Percentiles rank a stretch among this genome's conserved stretches.
Conservation (phyloP, 78 protist genomes). For the Anaeramoeba ignava region DNA sequence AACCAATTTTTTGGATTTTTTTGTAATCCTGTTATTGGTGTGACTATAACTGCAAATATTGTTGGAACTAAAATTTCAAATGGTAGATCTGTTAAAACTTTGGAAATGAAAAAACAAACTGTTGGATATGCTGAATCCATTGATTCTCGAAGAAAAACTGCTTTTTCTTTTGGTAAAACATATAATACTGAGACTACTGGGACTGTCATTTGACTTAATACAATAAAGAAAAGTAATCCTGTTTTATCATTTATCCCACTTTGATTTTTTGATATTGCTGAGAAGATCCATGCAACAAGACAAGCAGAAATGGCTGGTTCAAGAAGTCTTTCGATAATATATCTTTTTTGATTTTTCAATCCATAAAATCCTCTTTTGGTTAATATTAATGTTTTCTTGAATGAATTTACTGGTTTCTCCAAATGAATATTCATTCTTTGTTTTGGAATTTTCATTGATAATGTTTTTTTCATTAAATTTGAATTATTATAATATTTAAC, state of each 20-base stretch:
- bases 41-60: constrained; percentile 10
- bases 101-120: constrained; percentile 22
- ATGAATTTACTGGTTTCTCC: too few relatives aligned
- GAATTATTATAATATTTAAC: too few relatives aligned
- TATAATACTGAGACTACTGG: neutral
- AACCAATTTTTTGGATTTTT: neutral
- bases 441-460: too few relatives aligned
- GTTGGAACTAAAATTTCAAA: constrained; percentile 11
- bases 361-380: too few relatives aligned
- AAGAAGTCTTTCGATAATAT: too few relatives aligned
- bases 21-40: neutral
- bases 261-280: constrained; percentile 2
- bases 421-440: too few relatives aligned
- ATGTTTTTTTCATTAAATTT: too few relatives aligned
- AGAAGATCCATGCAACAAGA: constrained; percentile 27
- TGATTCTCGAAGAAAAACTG: constrained; percentile 22
- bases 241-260: constrained; percentile 1
- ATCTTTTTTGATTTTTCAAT: too few relatives aligned
- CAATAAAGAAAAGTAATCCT: constrained; percentile 24
- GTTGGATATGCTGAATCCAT: constrained; percentile 10
- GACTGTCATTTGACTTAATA: neutral
- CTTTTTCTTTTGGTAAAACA: constrained; percentile 16
- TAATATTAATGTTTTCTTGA: too few relatives aligned
- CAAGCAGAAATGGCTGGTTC: too few relatives aligned
- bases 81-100: constrained; percentile 22